Evolutionary conservation across 495 filamentous ascomycete species (phyloP), one percentile per base, ranked within the genome.

Genomic region (Saxophila tyrrhenica): DNA sequence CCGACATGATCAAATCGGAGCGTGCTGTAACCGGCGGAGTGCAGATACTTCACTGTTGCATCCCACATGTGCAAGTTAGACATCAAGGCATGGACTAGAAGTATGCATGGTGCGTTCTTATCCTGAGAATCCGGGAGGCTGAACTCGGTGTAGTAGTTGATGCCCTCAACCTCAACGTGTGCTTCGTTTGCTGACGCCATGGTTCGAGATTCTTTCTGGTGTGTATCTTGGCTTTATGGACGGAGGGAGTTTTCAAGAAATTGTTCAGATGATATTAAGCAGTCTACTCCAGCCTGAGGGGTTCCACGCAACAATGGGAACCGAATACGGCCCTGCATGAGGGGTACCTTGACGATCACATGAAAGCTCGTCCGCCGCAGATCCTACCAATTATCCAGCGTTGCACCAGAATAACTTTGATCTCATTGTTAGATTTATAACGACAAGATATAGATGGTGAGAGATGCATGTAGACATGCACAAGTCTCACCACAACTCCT

Each of bases 71-170:
- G 51, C 10, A 60, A 45, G 48, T 55, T 55, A 1, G 46, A 51
- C 57, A 60, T 60, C 25, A 60, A 39, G 3, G 57, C 57, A 22
- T 60, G 57, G 24, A 51, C 25, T 15, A 60, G 52, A 0, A 60
- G 48, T 11, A 60, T 21, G 48, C 41, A 46, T 25, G 57, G 57
- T 9, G 57, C 57, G 38, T 47, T 39, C 25, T 25, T 38, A 19
- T 38, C 22, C n/a, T 44, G 35, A 23, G 49, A 38, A 24, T 16
- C 25, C 20, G 57, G 52, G 2, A 25, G 16, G 25, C 51, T 46
- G 39, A 49, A 47, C 7, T 55, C 23, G 19, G 51, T 60, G 57
- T 51, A 55, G 52, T 60, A 60, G 43, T 60, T 60, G 51, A 60
- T 55, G 48, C 57, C 57, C 3, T 60, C 47, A 2, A 60, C 21